phyloP scores from a whole-genome alignment of 306 rosid genomes.

The Crotalaria pallida region DNA sequence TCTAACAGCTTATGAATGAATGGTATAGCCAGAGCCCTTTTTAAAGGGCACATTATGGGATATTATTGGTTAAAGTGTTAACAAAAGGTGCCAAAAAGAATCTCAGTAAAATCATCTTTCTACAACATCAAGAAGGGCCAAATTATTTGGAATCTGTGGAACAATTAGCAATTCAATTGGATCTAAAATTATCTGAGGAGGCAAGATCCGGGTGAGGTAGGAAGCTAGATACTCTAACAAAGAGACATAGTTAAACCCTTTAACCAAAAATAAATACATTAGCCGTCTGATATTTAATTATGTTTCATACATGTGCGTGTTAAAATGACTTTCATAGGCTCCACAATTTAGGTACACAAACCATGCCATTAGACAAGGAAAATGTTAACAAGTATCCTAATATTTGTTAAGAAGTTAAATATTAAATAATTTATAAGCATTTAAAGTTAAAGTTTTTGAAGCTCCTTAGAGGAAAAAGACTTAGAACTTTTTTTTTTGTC shows the following conservation, averaged over 20 bases:
- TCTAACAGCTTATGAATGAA: no score
- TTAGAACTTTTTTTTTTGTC: no score
- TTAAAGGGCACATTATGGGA: background rate
- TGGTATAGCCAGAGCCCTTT: background rate
- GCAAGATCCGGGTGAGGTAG: constrained; percentile 19
- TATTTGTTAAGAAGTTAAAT: no score
- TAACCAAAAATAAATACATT: background rate
- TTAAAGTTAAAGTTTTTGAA: no score
- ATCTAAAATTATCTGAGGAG: constrained; percentile 26
- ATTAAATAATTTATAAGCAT: no score
- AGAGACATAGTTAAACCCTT: constrained; percentile 10
- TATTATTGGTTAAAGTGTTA: constrained; percentile 7
- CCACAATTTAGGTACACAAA: background rate
- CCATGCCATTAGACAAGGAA: background rate
- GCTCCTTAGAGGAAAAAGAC: no score
- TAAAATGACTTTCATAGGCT: constrained; percentile 8
- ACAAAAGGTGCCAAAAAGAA: constrained; percentile 1
- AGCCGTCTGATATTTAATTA: background rate
- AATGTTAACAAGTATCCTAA: no score
- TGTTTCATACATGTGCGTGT: background rate
- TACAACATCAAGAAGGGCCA: constrained; percentile 22
- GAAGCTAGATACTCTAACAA: constrained; percentile 8
- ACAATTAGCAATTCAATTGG: constrained; percentile 7
- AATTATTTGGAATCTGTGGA: constrained; percentile 3
- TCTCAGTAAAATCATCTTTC: constrained; percentile 14